These are phyloP conservation scores for Lagerstroemia speciosa DNA, from an alignment of 345 rosid species.

Conservation along the genomic window DNA sequence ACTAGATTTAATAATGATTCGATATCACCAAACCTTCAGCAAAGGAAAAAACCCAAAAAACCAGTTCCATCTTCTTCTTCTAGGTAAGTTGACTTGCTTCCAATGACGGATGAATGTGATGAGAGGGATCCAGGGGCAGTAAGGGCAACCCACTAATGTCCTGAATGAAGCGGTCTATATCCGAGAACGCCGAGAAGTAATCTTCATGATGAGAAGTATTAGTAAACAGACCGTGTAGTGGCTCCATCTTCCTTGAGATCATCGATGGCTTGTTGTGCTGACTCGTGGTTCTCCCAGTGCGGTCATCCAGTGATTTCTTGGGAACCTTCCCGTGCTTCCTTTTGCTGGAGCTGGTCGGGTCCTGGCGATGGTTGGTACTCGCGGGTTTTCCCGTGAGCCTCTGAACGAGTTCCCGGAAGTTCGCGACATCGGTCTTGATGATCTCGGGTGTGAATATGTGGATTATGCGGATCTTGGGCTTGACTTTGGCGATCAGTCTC, in stretches of 20 bases:
- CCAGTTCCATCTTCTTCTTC: not conserved
- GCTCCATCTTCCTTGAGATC: slow-evolving; percentile 7
- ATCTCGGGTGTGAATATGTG: slow-evolving; percentile 41
- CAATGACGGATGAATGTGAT: slow-evolving; percentile 8
- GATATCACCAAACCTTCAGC: not conserved
- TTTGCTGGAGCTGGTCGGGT: not conserved
- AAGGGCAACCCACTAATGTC: slow-evolving; percentile 15
- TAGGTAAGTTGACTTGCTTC: not conserved
- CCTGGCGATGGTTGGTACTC: not conserved
- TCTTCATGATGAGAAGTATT: slow-evolving; percentile 6
- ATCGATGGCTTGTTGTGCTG: not conserved
- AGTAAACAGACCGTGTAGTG: not conserved
- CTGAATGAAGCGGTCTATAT: slow-evolving; percentile 16
- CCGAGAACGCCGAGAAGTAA: slow-evolving; percentile 15
- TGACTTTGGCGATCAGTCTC: slow-evolving; percentile 15
- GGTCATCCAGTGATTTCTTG: not conserved
- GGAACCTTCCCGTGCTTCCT: not conserved
- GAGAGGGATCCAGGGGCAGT: slow-evolving; percentile 8
- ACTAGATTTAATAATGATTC: not conserved
- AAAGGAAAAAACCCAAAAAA: not conserved
- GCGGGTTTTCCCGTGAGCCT: slow-evolving; percentile 35
- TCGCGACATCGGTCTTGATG: slow-evolving; percentile 36
- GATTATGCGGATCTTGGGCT: slow-evolving; percentile 35
- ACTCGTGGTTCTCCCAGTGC: not conserved
- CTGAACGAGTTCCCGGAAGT: slow-evolving; percentile 38